phyloP scores from a whole-genome alignment of 257 asterid genomes.

The Echium plantagineum region DNA sequence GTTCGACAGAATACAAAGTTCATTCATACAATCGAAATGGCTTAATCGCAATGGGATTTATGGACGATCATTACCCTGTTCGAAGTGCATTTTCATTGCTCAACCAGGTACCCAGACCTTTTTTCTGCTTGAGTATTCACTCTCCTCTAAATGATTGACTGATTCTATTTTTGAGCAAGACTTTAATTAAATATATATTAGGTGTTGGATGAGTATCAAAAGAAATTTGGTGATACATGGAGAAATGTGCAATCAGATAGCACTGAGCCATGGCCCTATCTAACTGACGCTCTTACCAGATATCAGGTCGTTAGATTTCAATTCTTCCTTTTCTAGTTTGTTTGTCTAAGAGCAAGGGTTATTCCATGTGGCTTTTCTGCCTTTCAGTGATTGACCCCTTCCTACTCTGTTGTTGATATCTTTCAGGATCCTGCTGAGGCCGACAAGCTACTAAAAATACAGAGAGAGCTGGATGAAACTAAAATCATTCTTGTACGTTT shows the following conservation, averaged over 20 bases:
- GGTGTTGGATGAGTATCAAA: conserved; percentile 81
- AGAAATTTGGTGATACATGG: conserved; percentile 85
- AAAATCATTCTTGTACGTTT: conserved; percentile 84
- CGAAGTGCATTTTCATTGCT: conserved; percentile 88
- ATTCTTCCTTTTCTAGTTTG: background rate
- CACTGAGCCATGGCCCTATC: conserved; percentile 64
- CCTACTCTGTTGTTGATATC: background rate
- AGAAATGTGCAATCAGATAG: conserved; percentile 51
- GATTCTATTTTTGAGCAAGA: background rate
- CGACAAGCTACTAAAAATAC: conserved; percentile 83
- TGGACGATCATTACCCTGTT: conserved; percentile 92
- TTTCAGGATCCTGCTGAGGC: conserved; percentile 96
- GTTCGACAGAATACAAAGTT: conserved; percentile 61
- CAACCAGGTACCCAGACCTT: conserved; percentile 50
- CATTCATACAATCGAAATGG: conserved; percentile 80
- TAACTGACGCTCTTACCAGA: conserved; percentile 52
- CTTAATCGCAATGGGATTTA: conserved; percentile 67
- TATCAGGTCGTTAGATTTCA: conserved; percentile 22
- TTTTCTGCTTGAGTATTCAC: background rate
- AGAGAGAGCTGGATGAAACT: conserved; percentile 91
- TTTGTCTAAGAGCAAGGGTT: background rate
- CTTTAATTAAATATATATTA: conserved; percentile 11
- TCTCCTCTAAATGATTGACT: background rate
- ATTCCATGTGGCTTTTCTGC: background rate
- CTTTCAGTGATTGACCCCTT: conserved; percentile 1